Base-by-base conservation (phyloP, 371 early-diverging fungal genomes). In the Rhizopus sp. region DNA sequence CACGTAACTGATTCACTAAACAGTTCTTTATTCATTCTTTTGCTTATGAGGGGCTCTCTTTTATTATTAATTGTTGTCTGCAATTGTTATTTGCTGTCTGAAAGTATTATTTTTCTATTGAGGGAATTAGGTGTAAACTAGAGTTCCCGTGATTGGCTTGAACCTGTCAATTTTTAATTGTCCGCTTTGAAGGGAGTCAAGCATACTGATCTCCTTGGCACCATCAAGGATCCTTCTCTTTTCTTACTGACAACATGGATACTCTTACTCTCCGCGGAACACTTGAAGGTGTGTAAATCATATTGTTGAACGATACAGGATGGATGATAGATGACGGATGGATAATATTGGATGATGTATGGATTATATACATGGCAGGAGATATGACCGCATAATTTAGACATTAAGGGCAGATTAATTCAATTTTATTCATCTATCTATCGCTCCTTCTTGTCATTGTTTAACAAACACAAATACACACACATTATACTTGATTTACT, bases 211-310 rank as follows among this genome's bases (percentile, higher is more conserved):
- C 23, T 2, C 38, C 7, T 10, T 10, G 38, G 38, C 13, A 55
- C 23, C 23, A 32, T 40, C 33, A n/a, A 32, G 39, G 61, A 69
- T 62, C 73, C 65, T 64, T 62, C 73, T 70, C 64, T 73, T 72
- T 73, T 64, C 59, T 68, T 66, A 59, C 55, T 64, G 63, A 62
- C 70, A 55, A 34, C 17, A 55, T 55, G 56, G 46, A 37, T 30
- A 55, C 45, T 17, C 46, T 55, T 31, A 34, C 56, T 55, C 37
- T 55, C 48, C 56, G 56, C 37, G 56, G 56, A 23, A 55, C 48
- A 29, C 56, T 55, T 38, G 48, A 47, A 47, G 56, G 56, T 55
- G 70, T 49, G 59, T 63, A 56, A 29, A 23, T 1, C 7, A 37
- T 37, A 13, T 10, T 37, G 38, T 10, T 37, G 38, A 37, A 37